Conservation (phyloP, 2,329 filamentous ascomycete species). For the Aaosphaeria pasadenensis region DNA sequence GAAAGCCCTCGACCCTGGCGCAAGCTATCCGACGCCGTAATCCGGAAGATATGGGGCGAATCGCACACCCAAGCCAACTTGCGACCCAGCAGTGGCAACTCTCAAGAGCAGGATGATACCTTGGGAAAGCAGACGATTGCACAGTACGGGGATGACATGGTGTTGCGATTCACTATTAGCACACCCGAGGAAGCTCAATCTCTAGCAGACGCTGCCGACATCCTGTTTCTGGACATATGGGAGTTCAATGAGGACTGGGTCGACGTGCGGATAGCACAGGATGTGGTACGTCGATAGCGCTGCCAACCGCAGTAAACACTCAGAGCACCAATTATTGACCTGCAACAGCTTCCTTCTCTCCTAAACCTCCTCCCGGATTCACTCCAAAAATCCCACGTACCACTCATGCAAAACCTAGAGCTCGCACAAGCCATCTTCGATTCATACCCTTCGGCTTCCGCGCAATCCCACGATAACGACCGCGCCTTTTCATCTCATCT, state of each 20-base stretch:
- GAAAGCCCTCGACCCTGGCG: slow-evolving; percentile 33
- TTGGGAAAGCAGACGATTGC: slow-evolving; percentile 29
- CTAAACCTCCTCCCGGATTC: slow-evolving; percentile 74
- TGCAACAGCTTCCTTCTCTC: slow-evolving; percentile 61
- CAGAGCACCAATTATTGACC: slow-evolving; percentile 1
- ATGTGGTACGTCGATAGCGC: slow-evolving; percentile 56
- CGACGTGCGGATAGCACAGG: slow-evolving; percentile 75
- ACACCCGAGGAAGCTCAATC: slow-evolving; percentile 65
- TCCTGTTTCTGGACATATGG: slow-evolving; percentile 88
- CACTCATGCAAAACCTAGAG: slow-evolving; percentile 69
- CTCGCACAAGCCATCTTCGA: slow-evolving; percentile 73
- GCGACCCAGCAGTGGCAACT: not conserved
- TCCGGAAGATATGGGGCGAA: slow-evolving; percentile 29
- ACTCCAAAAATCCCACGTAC: slow-evolving; percentile 67
- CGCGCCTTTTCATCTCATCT: slow-evolving; percentile 25
- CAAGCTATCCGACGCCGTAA: slow-evolving; percentile 34
- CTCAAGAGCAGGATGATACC: slow-evolving; percentile 1
- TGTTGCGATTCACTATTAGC: slow-evolving; percentile 81
- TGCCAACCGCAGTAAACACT: not conserved
- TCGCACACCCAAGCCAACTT: slow-evolving; percentile 16
- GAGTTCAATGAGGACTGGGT: slow-evolving; percentile 77
- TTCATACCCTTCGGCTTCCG: slow-evolving; percentile 61
- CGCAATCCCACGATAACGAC: slow-evolving; percentile 20
- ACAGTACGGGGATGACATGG: slow-evolving; percentile 75
- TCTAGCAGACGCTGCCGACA: slow-evolving; percentile 68